phyloP scores from a whole-genome alignment of 1,139 yeast species.

The Protomyces inundatus region DNA sequence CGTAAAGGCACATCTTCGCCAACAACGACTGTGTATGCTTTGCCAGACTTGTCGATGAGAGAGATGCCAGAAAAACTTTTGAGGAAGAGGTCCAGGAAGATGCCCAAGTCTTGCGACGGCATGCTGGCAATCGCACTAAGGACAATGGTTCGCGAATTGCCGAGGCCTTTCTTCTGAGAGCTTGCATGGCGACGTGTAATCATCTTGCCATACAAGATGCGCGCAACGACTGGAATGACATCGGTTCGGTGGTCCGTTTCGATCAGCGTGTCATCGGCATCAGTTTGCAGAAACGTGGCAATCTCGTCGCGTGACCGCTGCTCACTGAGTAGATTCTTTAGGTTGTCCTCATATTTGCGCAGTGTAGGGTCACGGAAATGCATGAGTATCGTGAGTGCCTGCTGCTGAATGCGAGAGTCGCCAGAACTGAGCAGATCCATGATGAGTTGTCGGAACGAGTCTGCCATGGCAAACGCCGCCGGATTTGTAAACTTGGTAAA shows the following conservation, averaged over 20 bases:
- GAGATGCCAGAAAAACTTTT: constrained; percentile 47
- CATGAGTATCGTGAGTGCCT: constrained; percentile 67
- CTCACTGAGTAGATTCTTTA: constrained; percentile 73
- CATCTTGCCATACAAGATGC: constrained; percentile 83
- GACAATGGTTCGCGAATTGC: constrained; percentile 71
- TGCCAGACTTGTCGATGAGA: constrained; percentile 38
- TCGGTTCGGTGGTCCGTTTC: constrained; percentile 55
- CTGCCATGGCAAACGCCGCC: constrained; percentile 47
- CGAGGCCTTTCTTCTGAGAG: constrained; percentile 56
- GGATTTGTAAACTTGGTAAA: constrained; percentile 64
- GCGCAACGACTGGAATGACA: constrained; percentile 66
- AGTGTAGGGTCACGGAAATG: constrained; percentile 58
- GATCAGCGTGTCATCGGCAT: constrained; percentile 47
- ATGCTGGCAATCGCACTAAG: constrained; percentile 64
- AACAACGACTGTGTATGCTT: background rate
- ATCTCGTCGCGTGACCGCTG: constrained; percentile 80
- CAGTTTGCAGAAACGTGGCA: constrained; percentile 52
- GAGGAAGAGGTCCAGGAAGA: constrained; percentile 61
- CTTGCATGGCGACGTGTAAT: constrained; percentile 28
- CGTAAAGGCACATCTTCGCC: constrained; percentile 40
- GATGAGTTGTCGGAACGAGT: constrained; percentile 51
- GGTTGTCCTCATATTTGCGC: constrained; percentile 64
- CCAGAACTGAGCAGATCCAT: constrained; percentile 60
- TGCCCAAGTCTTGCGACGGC: constrained; percentile 49
- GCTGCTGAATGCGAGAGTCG: constrained; percentile 57